A percentile compares a stretch with the other conserved stretches of the same genome.
These are phyloP conservation scores for Senecio squalidus DNA, from an alignment of 140 eudicot genomes.

Conservation along the genomic window DNA sequence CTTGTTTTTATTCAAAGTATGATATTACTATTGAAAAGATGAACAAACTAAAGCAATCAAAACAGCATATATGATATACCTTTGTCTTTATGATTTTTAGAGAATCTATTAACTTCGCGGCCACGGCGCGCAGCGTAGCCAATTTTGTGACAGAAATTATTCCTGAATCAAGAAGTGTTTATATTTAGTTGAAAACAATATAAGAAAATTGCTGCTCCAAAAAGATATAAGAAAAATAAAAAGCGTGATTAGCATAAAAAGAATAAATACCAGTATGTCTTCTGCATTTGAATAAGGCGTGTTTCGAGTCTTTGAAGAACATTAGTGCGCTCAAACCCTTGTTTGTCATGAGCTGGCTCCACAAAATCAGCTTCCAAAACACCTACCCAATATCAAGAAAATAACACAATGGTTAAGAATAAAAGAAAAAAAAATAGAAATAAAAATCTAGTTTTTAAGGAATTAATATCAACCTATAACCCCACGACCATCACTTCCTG, in stretches of 20 bases:
- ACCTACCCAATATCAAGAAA: conserved; percentile 35
- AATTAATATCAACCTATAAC: conserved; percentile 59
- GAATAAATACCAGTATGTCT: conserved; percentile 60
- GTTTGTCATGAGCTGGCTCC: conserved; percentile 98
- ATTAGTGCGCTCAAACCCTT: conserved; percentile 89
- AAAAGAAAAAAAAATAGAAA: neutral
- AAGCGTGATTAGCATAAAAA: conserved; percentile 1
- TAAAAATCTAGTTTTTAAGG: neutral
- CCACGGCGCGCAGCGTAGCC: conserved; percentile 76
- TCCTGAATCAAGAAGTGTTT: conserved; percentile 40
- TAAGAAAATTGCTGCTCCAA: too few species aligned
- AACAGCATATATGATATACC: conserved; percentile 37
- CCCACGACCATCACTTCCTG: conserved; percentile 98
- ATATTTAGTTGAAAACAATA: neutral
- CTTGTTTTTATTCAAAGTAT: too few species aligned
- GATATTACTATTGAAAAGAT: too few species aligned
- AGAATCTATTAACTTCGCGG: too few species aligned
- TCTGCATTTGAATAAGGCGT: conserved; percentile 63
- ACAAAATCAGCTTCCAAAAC: conserved; percentile 94
- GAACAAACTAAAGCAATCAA: neutral
- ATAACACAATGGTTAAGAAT: neutral
- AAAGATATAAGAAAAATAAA: too few species aligned
- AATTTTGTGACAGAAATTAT: conserved; percentile 63
- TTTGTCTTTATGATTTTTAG: conserved; percentile 25
- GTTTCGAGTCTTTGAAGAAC: conserved; percentile 76